Conservation (phyloP, 805 yeast species). For the Deakozyma indianensis region DNA sequence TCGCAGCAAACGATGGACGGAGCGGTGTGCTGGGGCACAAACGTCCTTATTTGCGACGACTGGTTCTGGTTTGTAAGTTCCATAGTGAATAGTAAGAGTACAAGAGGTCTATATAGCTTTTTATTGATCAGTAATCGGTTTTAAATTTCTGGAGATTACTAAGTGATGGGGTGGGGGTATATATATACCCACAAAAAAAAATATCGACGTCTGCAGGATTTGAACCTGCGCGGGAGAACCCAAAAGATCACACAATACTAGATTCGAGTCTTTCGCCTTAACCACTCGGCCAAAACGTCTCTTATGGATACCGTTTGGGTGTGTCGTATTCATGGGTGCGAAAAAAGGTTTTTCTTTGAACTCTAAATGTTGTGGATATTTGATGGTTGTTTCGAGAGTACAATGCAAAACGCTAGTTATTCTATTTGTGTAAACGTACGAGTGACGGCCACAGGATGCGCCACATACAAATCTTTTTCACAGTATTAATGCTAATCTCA, state of each 20-base stretch:
- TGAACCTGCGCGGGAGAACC: slow-evolving; percentile 2
- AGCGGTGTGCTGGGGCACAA: slow-evolving; percentile 25
- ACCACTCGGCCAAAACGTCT: slow-evolving; percentile 2
- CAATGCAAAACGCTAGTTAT: too few relatives aligned
- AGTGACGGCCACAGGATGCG: too few relatives aligned
- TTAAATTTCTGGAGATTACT: neutral
- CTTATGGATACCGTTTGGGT: too few relatives aligned
- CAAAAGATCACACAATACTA: neutral
- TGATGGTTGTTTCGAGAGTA: too few relatives aligned
- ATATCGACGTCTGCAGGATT: slow-evolving; percentile 2
- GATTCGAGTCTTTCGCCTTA: slow-evolving; percentile 2
- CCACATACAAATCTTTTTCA: too few relatives aligned
- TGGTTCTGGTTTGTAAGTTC: neutral
- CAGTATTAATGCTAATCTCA: too few relatives aligned
- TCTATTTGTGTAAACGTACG: too few relatives aligned
- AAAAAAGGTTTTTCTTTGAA: too few relatives aligned
- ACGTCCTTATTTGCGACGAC: slow-evolving; percentile 4
- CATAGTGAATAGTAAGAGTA: neutral
- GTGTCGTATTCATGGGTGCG: too few relatives aligned
- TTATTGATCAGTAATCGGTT: neutral
- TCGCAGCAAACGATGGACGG: slow-evolving; percentile 88
- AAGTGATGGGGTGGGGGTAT: neutral
- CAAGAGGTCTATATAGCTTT: neutral
- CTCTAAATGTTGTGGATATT: too few relatives aligned
- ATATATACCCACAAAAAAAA: neutral